Percentiles rank a stretch among this genome's conserved stretches.
Evolutionary conservation across 2,329 filamentous ascomycete species (phyloP).

Genomic region (Malbranchea cinnamomea): DNA sequence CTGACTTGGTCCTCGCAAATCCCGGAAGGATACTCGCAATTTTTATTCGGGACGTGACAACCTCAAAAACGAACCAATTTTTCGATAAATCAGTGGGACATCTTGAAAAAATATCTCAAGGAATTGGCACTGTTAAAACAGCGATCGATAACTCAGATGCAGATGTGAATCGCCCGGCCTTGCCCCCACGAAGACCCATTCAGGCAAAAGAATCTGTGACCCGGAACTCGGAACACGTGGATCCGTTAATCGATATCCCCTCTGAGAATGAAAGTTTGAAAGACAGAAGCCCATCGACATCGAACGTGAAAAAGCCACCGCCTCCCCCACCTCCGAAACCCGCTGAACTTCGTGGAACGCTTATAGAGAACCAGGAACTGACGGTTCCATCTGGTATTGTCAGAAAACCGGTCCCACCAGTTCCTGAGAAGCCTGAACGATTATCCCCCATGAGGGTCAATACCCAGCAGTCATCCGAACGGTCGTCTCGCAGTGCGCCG

Average conservation of each 20-base stretch:
- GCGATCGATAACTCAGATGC: conserved; percentile 16
- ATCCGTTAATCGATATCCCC: no score
- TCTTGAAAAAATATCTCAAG: conserved; percentile 13
- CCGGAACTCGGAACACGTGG: no score
- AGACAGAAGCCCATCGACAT: conserved; percentile 12
- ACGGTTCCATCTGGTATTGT: conserved; percentile 4
- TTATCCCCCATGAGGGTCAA: conserved; percentile 4
- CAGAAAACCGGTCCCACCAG: conserved; percentile 12
- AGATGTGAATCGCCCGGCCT: conserved; percentile 19
- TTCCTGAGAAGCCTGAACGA: conserved; percentile 8
- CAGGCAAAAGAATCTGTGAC: conserved; percentile 13
- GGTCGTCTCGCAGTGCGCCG: not conserved
- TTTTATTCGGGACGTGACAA: conserved; percentile 93
- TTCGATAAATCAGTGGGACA: conserved; percentile 51
- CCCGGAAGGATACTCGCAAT: conserved; percentile 71
- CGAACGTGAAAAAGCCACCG: no score
- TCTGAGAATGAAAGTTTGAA: conserved; percentile 16
- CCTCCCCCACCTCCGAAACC: conserved; percentile 33
- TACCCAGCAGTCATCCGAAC: no score
- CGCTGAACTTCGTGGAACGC: conserved; percentile 14
- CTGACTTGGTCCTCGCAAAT: conserved; percentile 73
- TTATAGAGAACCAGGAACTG: conserved; percentile 5
- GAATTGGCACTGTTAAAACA: conserved; percentile 15
- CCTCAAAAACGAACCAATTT: conserved; percentile 54
- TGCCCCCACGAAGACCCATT: conserved; percentile 23